Conservation (phyloP, 1,139 yeast species). For the Casaregolazyma suthepensis region DNA sequence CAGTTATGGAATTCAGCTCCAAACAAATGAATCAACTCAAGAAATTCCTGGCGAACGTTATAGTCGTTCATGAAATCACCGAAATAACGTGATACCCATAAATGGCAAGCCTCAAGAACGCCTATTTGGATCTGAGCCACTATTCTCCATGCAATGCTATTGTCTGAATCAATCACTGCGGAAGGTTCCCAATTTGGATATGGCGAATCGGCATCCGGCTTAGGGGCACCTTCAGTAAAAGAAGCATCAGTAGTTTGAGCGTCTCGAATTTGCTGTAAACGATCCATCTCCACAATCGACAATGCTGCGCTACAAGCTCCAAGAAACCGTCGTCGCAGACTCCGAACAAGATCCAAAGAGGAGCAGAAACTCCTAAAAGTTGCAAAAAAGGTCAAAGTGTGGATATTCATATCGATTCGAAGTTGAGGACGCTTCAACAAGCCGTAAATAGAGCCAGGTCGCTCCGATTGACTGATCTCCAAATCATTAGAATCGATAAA, state of each 20-base stretch:
- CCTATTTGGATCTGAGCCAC: conserved; percentile 74
- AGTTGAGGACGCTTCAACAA: conserved; percentile 24
- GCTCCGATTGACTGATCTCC: conserved; percentile 28
- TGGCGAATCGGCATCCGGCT: conserved; percentile 1
- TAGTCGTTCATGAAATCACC: conserved; percentile 69
- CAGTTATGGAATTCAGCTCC: conserved; percentile 70
- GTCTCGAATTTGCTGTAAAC: conserved; percentile 21
- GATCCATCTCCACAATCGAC: conserved; percentile 35
- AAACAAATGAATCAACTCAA: conserved; percentile 60
- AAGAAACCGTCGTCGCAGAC: conserved; percentile 45
- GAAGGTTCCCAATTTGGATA: conserved; percentile 38
- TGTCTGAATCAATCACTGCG: conserved; percentile 29
- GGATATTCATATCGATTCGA: conserved; percentile 54
- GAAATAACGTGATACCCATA: conserved; percentile 68
- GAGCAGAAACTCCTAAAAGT: conserved; percentile 60
- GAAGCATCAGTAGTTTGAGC: conserved; percentile 47
- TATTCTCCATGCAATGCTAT: conserved; percentile 47
- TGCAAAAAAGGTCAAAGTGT: conserved; percentile 58
- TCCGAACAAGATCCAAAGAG: conserved; percentile 44
- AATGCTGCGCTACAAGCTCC: conserved; percentile 57
- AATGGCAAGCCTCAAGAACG: conserved; percentile 67
- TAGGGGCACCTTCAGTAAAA: conserved; percentile 35
- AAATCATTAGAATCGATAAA: conserved; percentile 37
- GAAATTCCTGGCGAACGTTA: conserved; percentile 52
- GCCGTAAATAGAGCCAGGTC: conserved; percentile 5